A percentile compares a stretch with the other conserved stretches of the same genome.
Evolutionary conservation across 1,284 basidiomycete species (phyloP).

Genomic region (Sporisorium exsertum): DNA sequence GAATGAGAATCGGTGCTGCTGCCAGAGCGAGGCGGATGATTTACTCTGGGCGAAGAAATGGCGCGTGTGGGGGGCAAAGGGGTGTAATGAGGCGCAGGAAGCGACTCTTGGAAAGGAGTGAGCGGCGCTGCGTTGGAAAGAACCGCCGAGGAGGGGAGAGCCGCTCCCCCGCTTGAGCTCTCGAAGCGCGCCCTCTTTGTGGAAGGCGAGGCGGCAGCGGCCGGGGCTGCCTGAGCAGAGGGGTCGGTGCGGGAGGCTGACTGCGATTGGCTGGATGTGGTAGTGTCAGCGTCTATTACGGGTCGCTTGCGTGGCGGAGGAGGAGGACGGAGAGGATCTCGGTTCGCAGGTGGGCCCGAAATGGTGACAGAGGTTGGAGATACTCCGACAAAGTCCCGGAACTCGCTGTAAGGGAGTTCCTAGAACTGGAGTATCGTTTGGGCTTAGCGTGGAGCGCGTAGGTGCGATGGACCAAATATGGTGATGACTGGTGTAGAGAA

Average conservation of each 20-base stretch:
- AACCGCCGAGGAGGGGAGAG: constrained; percentile 13
- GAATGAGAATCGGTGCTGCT: constrained; percentile 16
- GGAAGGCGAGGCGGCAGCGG: constrained; percentile 36
- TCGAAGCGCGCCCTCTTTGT: constrained; percentile 49
- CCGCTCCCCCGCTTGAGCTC: constrained; percentile 23
- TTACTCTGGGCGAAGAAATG: constrained; percentile 22
- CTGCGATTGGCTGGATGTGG: constrained; percentile 10
- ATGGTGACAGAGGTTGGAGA: constrained; percentile 36
- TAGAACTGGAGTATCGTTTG: constrained; percentile 41
- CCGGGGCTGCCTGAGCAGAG: constrained; percentile 21
- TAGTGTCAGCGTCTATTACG: constrained; percentile 20
- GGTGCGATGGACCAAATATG: background rate
- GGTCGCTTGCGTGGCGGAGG: constrained; percentile 44
- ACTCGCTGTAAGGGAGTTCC: constrained; percentile 27
- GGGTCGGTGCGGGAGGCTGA: constrained; percentile 5
- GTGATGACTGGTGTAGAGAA: background rate
- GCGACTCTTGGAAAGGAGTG: constrained; percentile 23
- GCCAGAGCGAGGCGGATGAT: constrained; percentile 17
- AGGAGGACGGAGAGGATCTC: constrained; percentile 27
- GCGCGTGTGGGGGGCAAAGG: constrained; percentile 39
- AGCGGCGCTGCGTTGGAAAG: constrained; percentile 10
- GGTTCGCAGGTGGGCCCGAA: constrained; percentile 23
- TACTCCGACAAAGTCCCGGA: constrained; percentile 28
- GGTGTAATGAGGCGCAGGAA: constrained; percentile 34
- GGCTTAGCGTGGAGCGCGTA: background rate